Percentiles rank a stretch among this genome's conserved stretches.
Evolutionary conservation across 2,329 filamentous ascomycete genomes (phyloP).

Genomic region (Tolypocladium pustulatum): DNA sequence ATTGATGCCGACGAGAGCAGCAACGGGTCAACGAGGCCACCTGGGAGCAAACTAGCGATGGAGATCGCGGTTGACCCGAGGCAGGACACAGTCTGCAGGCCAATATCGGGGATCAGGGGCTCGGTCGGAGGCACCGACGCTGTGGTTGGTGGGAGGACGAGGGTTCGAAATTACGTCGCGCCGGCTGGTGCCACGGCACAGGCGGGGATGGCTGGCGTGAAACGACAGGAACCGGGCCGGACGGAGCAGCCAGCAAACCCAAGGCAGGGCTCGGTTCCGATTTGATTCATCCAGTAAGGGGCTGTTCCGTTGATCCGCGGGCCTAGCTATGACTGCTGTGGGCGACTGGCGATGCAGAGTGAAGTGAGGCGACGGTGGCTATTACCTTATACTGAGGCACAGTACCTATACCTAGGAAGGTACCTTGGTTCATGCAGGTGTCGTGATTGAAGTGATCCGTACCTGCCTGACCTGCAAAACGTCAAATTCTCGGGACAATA

Average conservation of each 20-base stretch:
- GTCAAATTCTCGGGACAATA: neutral
- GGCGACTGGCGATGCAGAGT: neutral
- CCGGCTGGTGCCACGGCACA: neutral
- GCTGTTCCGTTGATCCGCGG: neutral
- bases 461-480: neutral
- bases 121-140: conserved; percentile 1
- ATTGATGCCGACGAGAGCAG: neutral
- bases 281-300: neutral
- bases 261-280: neutral
- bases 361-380: neutral
- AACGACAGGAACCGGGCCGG: conserved; percentile 1
- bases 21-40: neutral
- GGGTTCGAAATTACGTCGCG: conserved; percentile 17
- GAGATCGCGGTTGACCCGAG: neutral
- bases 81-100: neutral
- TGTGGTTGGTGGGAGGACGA: conserved; percentile 4
- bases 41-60: neutral
- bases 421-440: neutral
- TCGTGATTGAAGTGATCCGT: neutral
- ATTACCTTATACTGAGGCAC: neutral
- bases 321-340: neutral
- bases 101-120: neutral
- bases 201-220: conserved; percentile 1
- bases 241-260: neutral
- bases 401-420: too few relatives aligned